Evolutionary conservation across 345 rosid species (phyloP), one percentile per base, ranked within the genome.

Genomic region (Pugionium dolabratum): DNA sequence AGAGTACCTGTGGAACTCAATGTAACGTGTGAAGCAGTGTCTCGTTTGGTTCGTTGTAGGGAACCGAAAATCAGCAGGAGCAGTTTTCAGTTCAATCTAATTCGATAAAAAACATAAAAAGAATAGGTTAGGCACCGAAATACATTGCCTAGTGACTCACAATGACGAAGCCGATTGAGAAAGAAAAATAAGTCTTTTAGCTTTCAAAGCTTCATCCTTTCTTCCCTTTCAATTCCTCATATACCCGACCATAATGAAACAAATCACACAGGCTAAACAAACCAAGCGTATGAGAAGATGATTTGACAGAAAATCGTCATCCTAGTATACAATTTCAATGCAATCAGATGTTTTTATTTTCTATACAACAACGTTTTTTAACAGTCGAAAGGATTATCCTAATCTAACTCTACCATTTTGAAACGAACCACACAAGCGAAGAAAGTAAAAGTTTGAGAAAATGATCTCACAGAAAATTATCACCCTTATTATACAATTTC

Each of bases 1-100:
- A 11, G 28, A 54, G 30, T 31, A 44, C 98, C 98, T 82, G 67
- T 93, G 97, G 70, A 84, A 90, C 81, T 93, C 97, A 69, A 93
- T 76, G 67, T 90, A 90, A 64, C 98, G 83, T 39, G 98, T 90
- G 80, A 89, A 93, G 81, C 98, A 93, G 59, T 93, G 98, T 82
- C 98, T 84, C 29, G 97, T 86, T 70, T 93, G 98, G 79, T 93
- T 93, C 1, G 98, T 93, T 56, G 97, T 93, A 43, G 97, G 98
- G 62, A 93, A 93, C 54, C 98, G 98, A 70, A 83, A 90, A 80
- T 93, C 98, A 54, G 96, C 97, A 3, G 97, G 97, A 40, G 98
- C 97, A 30, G 97, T 93, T 85, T 90, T 94, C 72, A 92, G 79
- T 90, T 92, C 84, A 35, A 77, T 35, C 65, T 41, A 55, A 68